Conservation (phyloP, 768 basidiomycete genomes). For the Dioszegia hungarica region DNA sequence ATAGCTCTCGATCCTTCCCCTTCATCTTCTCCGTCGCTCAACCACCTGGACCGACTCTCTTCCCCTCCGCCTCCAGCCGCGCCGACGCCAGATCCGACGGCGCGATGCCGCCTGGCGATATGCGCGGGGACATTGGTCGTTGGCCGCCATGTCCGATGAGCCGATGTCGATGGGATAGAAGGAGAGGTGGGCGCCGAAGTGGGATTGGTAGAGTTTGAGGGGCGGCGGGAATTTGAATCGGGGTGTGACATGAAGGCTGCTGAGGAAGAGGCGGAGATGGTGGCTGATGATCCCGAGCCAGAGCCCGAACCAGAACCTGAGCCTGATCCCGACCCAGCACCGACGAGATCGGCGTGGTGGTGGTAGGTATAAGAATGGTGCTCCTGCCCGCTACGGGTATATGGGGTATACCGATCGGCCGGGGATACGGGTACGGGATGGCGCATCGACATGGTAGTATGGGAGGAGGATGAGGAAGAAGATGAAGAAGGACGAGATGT, state of each 20-base stretch:
- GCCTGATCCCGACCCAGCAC: neutral
- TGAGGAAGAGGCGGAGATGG: neutral
- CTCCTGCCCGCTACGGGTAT: neutral
- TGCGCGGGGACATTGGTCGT: slow-evolving; percentile 12
- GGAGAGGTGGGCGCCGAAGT: neutral
- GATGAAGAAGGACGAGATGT: no score
- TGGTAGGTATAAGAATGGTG: neutral
- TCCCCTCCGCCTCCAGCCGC: slow-evolving; percentile 9
- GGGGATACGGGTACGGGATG: no score
- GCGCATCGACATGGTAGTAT: no score
- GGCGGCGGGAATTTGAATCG: neutral
- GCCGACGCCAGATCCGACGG: no score
- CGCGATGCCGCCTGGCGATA: slow-evolving; percentile 12
- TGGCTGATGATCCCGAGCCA: neutral
- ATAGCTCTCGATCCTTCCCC: slow-evolving; percentile 17
- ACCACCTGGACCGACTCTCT: slow-evolving; percentile 45
- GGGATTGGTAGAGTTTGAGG: slow-evolving; percentile 5
- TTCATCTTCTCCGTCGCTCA: slow-evolving; percentile 47
- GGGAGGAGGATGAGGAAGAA: no score
- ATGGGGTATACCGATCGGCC: neutral
- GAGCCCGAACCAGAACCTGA: neutral
- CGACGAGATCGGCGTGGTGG: no score
- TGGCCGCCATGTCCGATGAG: slow-evolving; percentile 12
- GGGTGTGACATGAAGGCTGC: no score
- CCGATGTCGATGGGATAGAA: no score